Evolutionary conservation across 306 rosid species (phyloP), one percentile per base, ranked within the genome.

Genomic region (Cucurbita moschata): DNA sequence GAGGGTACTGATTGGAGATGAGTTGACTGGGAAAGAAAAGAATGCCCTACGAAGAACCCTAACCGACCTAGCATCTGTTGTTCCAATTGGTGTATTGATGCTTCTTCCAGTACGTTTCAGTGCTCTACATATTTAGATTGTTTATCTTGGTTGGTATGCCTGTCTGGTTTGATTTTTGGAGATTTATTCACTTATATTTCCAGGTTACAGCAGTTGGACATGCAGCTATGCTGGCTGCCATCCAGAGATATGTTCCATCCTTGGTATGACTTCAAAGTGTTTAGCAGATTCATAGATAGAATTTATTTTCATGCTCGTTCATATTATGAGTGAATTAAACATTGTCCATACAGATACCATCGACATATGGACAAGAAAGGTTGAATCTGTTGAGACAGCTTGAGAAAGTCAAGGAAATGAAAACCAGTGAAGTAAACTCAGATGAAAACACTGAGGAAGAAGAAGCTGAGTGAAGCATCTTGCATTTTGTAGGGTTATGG

Each of bases 141-240:
- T 15, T 43, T 54, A 19, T 40, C 47, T n/a, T 70, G 14, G 44
- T 47, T 47, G 51, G 51, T 47, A 47, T 30, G 35, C 35, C 35
- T 74, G 16, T 69, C 51, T 18, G 23, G 70, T 57, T 65, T 77
- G 65, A 43, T 72, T 54, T 75, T 18, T 80, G 12, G 15, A 46
- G 54, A 4, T 8, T 15, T 23, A 67, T 68, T 8, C 54, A 79
- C 71, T 76, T 78, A 70, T 77, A 77, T 57, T 72, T 59, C 37
- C 88, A 94, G 99, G 92, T 94, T 79, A 94, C 99, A 64, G 99
- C 99, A 13, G 91, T 94, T 74, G 99, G 99, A 52, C 99, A 91
- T 83, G 99, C 99, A 26, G 99, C 99, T 53, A 91, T 94, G 87
- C 81, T 94, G 83, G 97, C 99, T 76, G 99, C 99, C 61, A 94